phyloP scores from a whole-genome alignment of 345 rosid genomes.

The Hypericum perforatum region DNA sequence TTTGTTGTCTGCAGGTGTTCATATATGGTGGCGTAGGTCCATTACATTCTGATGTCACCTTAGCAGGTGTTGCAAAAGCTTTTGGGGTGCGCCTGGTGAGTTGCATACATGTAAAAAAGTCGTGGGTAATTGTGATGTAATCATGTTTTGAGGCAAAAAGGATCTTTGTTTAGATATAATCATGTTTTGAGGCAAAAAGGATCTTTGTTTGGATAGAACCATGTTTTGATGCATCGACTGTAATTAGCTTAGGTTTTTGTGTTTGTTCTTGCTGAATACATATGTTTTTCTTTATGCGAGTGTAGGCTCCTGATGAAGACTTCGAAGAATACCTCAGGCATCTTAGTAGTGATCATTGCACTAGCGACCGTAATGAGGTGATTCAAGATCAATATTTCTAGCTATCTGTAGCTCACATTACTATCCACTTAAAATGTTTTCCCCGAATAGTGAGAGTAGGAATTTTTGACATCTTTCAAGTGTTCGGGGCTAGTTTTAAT shows the following conservation, averaged over 20 bases:
- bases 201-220: no score
- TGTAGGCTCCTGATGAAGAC: conserved; percentile 97
- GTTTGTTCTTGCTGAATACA: conserved; percentile 2
- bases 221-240: no score
- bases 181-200: no score
- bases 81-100: conserved; percentile 93
- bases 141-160: no score
- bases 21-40: conserved; percentile 94
- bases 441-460: no score
- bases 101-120: background rate
- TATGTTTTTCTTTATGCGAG: conserved; percentile 8
- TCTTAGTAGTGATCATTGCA: conserved; percentile 64
- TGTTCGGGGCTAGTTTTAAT: no score
- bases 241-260: no score
- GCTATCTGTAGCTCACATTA: no score
- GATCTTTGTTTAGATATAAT: no score
- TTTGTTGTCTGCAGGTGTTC: conserved; percentile 48
- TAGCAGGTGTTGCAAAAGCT: conserved; percentile 92
- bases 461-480: no score
- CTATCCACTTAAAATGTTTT: no score
- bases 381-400: conserved; percentile 10
- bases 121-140: no score
- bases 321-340: conserved; percentile 90
- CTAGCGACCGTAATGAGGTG: conserved; percentile 90
- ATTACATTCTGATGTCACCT: conserved; percentile 83